Conservation (phyloP, 176 grass and related monocot genomes). For the Olyra latifolia region DNA sequence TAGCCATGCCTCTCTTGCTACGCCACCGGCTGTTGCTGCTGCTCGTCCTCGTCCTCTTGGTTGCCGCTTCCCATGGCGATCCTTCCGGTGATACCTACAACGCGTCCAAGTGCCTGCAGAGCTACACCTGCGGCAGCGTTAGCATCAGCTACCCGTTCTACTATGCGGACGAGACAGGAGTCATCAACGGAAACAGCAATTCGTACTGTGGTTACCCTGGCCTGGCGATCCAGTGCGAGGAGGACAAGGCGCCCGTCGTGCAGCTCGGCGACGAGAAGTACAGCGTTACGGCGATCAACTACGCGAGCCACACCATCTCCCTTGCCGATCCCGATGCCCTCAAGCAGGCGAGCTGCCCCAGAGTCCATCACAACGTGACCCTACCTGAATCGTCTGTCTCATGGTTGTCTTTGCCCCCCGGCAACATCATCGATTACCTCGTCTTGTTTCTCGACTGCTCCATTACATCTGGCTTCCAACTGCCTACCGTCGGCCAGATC, state of each 20-base stretch:
- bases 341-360: not conserved
- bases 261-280: not conserved
- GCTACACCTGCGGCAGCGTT: not conserved
- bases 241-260: not conserved
- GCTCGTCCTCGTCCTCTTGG: not conserved
- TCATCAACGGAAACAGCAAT: not conserved
- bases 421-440: not conserved
- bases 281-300: not conserved
- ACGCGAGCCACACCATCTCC: not conserved
- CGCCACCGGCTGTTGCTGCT: not conserved
- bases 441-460: not conserved
- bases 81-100: not conserved
- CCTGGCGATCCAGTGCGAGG: not conserved
- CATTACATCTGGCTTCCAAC: accelerated
- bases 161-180: accelerated
- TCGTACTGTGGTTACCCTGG: slow-evolving; percentile 38
- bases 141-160: slow-evolving; percentile 39
- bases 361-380: not conserved
- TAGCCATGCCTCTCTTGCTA: not conserved
- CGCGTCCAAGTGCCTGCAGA: not conserved
- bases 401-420: not conserved
- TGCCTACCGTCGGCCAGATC: accelerated
- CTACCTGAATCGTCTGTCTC: accelerated
- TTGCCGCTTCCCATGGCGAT: not conserved
- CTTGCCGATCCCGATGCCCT: not conserved